phyloP scores from a whole-genome alignment of 2,329 filamentous ascomycete genomes.

The Aureobasidium melanogenum region DNA sequence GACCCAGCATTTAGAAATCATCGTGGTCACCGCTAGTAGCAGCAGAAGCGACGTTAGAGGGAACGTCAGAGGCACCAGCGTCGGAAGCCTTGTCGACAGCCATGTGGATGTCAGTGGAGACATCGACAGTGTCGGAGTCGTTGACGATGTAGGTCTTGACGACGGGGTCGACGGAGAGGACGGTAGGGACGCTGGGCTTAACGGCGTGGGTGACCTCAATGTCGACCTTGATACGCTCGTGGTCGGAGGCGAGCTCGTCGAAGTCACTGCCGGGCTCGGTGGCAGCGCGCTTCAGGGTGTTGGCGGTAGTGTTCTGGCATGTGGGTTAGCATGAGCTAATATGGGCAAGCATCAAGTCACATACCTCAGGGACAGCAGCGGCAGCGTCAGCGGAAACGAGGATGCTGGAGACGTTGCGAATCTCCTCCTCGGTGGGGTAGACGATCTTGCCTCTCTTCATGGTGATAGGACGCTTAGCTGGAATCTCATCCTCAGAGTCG shows the following conservation, averaged over 20 bases:
- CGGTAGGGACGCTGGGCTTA: not conserved
- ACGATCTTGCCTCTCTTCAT: not conserved
- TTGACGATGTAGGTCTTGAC: not conserved
- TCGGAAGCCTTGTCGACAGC: not conserved
- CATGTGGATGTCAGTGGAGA: not conserved
- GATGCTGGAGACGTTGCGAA: too few relatives aligned
- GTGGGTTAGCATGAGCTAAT: not conserved
- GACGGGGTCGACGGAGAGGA: not conserved
- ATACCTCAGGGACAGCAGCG: not conserved
- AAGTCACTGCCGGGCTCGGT: not conserved
- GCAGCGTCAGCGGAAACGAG: not conserved
- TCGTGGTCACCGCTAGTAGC: not conserved
- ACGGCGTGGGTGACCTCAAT: not conserved
- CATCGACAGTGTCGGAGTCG: not conserved
- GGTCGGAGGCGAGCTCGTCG: not conserved
- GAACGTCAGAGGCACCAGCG: not conserved
- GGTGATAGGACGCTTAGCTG: not conserved
- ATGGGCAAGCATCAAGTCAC: not conserved
- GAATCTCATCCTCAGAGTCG: not conserved
- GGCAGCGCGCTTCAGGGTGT: not conserved
- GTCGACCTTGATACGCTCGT: not conserved
- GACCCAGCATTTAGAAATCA: not conserved
- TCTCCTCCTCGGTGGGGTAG: too few relatives aligned
- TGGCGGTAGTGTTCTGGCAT: not conserved
- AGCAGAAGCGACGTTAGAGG: not conserved